Percentiles rank a stretch among this genome's conserved stretches.
Conservation (phyloP, 2,329 filamentous ascomycete species). For the Mycosphaerelloides madeirae region DNA sequence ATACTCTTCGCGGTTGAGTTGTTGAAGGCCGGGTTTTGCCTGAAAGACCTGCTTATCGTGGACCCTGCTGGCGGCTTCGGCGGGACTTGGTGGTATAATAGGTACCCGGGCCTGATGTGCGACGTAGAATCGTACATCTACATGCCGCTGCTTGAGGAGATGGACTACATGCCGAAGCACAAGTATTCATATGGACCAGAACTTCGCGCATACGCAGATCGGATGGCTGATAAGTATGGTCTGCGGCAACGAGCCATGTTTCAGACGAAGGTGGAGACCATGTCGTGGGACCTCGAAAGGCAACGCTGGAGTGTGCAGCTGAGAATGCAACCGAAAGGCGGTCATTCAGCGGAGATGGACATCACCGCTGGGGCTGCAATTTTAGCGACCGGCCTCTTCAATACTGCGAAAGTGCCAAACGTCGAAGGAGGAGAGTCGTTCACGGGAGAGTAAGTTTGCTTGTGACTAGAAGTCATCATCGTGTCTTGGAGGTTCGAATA, state of each 20-base stretch:
- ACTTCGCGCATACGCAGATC: constrained; percentile 44
- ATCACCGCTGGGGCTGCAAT: constrained; percentile 39
- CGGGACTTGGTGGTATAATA: constrained; percentile 48
- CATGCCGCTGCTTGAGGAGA: constrained; percentile 55
- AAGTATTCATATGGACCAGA: constrained; percentile 45
- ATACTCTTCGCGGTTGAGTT: constrained; percentile 40
- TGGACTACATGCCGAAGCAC: constrained; percentile 53
- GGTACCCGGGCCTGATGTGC: constrained; percentile 47
- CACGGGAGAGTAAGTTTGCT: constrained; percentile 36
- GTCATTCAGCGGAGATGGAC: constrained; percentile 15
- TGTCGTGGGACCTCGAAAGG: constrained; percentile 46
- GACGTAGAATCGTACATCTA: constrained; percentile 60
- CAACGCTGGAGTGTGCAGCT: constrained; percentile 33
- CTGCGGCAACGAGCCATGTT: constrained; percentile 45
- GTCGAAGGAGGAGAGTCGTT: constrained; percentile 38
- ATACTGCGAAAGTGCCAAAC: constrained; percentile 43
- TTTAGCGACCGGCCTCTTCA: constrained; percentile 39
- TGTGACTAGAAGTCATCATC: no score
- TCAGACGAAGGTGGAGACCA: constrained; percentile 39
- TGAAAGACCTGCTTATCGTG: constrained; percentile 38
- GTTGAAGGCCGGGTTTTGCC: constrained; percentile 35
- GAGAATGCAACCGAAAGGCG: constrained; percentile 28
- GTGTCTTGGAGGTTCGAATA: no score
- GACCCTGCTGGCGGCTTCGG: constrained; percentile 48
- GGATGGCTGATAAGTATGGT: constrained; percentile 42